phyloP scores from a whole-genome alignment of 2,329 filamentous ascomycete genomes.

The Mollisiaceae sp. region DNA sequence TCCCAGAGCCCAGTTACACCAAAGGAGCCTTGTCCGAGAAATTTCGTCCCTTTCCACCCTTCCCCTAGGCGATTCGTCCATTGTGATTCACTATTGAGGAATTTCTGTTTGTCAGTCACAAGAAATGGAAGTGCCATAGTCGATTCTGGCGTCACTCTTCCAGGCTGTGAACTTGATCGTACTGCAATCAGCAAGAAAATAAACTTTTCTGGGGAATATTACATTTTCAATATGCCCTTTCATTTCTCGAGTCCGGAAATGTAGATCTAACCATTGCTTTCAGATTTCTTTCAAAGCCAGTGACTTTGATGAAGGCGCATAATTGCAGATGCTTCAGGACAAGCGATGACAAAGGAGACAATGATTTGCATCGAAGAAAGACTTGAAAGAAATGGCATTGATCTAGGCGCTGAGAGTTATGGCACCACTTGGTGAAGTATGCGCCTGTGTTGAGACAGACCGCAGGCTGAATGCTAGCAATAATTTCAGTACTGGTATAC shows the following conservation, averaged over 20 bases:
- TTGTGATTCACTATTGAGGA: conserved; percentile 6
- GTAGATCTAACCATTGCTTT: background rate
- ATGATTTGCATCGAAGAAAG: background rate
- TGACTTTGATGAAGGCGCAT: background rate
- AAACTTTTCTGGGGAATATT: too few relatives aligned
- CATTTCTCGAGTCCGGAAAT: background rate
- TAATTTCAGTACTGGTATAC: background rate
- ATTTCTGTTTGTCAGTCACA: conserved; percentile 1
- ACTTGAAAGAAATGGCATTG: background rate
- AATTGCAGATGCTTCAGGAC: background rate
- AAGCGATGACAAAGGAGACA: background rate
- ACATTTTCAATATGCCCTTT: too few relatives aligned
- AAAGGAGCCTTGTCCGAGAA: conserved; percentile 21
- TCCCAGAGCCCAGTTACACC: conserved; percentile 21
- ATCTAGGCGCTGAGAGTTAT: background rate
- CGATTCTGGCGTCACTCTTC: background rate
- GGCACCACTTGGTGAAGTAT: background rate
- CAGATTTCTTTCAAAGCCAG: background rate
- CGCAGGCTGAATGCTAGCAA: background rate
- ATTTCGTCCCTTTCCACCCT: conserved; percentile 14
- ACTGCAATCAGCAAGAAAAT: too few relatives aligned
- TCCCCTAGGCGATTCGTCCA: background rate
- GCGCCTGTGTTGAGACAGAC: background rate
- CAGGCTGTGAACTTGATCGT: background rate
- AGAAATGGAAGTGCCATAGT: conserved; percentile 4